Evolutionary conservation across 2,329 filamentous ascomycete genomes (phyloP), one percentile per base, ranked within the genome.

Genomic region (Thelonectria discophora): DNA sequence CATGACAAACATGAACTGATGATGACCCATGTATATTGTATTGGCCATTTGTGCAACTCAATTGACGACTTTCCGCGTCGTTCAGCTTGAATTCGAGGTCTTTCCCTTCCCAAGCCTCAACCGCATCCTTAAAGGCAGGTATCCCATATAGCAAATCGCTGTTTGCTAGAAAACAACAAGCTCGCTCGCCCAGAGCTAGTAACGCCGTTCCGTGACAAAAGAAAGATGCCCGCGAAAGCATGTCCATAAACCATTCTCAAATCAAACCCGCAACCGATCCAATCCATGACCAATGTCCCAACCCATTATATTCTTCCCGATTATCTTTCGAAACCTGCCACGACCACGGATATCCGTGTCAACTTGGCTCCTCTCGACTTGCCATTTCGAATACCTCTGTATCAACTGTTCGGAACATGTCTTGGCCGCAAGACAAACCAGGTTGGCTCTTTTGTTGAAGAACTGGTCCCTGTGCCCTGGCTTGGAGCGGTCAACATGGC

Each of bases 101-200:
- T 21, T 46, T 30, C 20, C 13, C 47, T 45, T 45, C 32, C 37
- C 21, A 20, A 20, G 27, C 37, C 47, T 43, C 32, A 34, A 32
- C 37, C 54, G 24, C 47, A 32, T 53, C 50, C 40, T 39, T 55
- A 18, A 18, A 48, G 43, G 37, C 27, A 24, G 45, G 9, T 56
- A 63, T 18, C 60, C 40, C 49, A 40, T 60, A 58, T 55, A 50
- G 52, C 43, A 64, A 51, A 60, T 42, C 51, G 60, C 60, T 63
- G 42, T 49, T 21, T 52, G 39, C 32, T 40, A 42, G 42, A 56
- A 24, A 57, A 45, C 32, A 20, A 58, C 32, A 20, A 46, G 46
- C 57, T 55, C 55, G 40, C 51, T 55, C 15, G 34, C 56, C 55
- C 30, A n/a, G 52, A 21, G 34, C 40, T 55, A 27, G 24, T 27